Conservation (phyloP, 2,329 filamentous ascomycete genomes). For the Stagonosporopsis rhizophila region DNA sequence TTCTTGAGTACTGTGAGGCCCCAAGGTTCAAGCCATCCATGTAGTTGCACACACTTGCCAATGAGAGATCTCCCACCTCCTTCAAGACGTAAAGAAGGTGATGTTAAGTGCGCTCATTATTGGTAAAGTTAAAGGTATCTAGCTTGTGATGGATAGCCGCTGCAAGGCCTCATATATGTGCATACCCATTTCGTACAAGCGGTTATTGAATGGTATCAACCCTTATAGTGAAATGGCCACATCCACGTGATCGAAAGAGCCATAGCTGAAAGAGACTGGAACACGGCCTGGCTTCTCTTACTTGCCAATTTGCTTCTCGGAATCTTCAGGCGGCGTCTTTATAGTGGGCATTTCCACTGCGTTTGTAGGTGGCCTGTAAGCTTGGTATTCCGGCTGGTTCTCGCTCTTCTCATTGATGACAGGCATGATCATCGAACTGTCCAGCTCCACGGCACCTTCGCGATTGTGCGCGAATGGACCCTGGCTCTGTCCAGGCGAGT, state of each 20-base stretch:
- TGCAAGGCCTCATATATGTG: not conserved
- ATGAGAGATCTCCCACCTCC: no score
- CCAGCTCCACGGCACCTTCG: slow-evolving; percentile 23
- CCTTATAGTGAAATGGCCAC: not conserved
- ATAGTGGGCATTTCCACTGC: slow-evolving; percentile 28
- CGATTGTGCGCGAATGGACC: slow-evolving; percentile 18
- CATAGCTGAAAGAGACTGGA: slow-evolving; percentile 7
- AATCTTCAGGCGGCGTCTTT: slow-evolving; percentile 32
- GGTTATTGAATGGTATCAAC: slow-evolving; percentile 11
- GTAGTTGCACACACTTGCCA: no score
- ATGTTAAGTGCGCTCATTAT: not conserved
- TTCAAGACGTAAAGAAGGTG: not conserved
- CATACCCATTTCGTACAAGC: not conserved
- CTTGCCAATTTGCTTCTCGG: slow-evolving; percentile 27
- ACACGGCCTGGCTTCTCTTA: not conserved
- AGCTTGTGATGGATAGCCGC: slow-evolving; percentile 4
- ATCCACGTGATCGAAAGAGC: not conserved
- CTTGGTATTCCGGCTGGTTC: slow-evolving; percentile 28
- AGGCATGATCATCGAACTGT: slow-evolving; percentile 27
- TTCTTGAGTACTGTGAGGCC: no score
- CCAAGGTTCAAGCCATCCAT: no score
- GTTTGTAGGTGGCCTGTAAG: slow-evolving; percentile 35
- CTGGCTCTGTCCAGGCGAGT: slow-evolving; percentile 34
- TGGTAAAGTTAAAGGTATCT: slow-evolving; percentile 2
- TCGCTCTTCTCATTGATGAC: slow-evolving; percentile 24